A percentile compares a stretch with the other conserved stretches of the same genome.
phyloP scores from a whole-genome alignment of 495 filamentous ascomycete genomes.

The Podospora australis region DNA sequence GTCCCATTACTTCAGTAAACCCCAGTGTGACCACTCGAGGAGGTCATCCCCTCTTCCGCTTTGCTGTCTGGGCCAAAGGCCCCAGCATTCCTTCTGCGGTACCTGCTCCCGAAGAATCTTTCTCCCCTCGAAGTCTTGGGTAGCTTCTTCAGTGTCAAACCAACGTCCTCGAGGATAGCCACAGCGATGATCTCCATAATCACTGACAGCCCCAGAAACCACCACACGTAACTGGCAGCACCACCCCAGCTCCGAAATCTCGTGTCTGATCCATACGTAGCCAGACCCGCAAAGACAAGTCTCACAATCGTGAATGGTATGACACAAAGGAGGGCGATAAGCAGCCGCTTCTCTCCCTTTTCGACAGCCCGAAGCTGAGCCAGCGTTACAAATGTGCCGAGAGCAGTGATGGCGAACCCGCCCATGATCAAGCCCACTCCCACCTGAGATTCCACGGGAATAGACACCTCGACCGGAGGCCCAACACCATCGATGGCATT shows the following conservation, averaged over 20 bases:
- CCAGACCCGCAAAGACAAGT: constrained; percentile 26
- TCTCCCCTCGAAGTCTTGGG: no score
- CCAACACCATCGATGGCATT: background rate
- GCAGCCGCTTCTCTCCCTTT: constrained; percentile 28
- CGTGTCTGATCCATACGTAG: constrained; percentile 19
- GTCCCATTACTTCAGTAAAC: no score
- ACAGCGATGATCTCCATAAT: constrained; percentile 35
- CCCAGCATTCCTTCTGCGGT: no score
- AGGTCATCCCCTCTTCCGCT: no score
- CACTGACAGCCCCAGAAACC: constrained; percentile 26
- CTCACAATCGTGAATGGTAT: constrained; percentile 36
- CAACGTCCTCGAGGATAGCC: constrained; percentile 25
- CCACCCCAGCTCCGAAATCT: constrained; percentile 25
- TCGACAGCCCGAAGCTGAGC: constrained; percentile 18
- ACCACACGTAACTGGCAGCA: constrained; percentile 15
- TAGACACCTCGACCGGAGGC: constrained; percentile 5
- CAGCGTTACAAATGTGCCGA: constrained; percentile 18
- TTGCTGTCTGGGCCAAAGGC: no score
- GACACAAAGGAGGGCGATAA: constrained; percentile 24
- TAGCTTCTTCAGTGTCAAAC: constrained; percentile 23
- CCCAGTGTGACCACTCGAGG: no score
- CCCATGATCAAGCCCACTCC: constrained; percentile 25
- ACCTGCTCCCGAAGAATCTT: no score
- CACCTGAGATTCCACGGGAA: constrained; percentile 21
- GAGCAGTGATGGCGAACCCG: constrained; percentile 20